Evolutionary conservation across 768 basidiomycete genomes (phyloP).

Genomic region (Boletus vinaceobasis): DNA sequence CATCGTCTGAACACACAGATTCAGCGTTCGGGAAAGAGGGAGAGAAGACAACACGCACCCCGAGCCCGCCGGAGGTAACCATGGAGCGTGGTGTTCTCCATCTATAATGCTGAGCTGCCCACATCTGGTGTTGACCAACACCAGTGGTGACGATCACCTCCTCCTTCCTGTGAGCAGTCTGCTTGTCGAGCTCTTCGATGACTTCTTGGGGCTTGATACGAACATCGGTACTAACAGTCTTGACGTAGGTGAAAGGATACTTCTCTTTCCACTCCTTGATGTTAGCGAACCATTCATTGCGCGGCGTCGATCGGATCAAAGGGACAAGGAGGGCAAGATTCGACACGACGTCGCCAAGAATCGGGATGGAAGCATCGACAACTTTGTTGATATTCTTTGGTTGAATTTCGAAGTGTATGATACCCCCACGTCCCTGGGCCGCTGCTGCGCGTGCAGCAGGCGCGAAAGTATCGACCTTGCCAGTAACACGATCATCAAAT

Average conservation of each 20-base stretch:
- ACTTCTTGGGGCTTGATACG: slow-evolving; percentile 96
- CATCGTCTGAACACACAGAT: slow-evolving; percentile 68
- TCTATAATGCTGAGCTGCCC: slow-evolving; percentile 92
- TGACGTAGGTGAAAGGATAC: slow-evolving; percentile 87
- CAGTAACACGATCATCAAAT: slow-evolving; percentile 98
- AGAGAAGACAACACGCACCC: slow-evolving; percentile 51
- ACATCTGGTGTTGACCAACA: slow-evolving; percentile 99
- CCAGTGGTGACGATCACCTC: slow-evolving; percentile 89
- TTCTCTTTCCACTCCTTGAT: slow-evolving; percentile 81
- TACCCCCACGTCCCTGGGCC: slow-evolving; percentile 81
- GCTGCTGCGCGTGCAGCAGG: slow-evolving; percentile 89
- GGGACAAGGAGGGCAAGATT: slow-evolving; percentile 83
- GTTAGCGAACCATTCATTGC: slow-evolving; percentile 79
- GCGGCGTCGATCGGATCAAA: slow-evolving; percentile 58
- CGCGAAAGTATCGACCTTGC: slow-evolving; percentile 84
- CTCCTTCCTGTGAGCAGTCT: slow-evolving; percentile 77
- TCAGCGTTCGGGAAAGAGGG: background rate
- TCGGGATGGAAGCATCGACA: slow-evolving; percentile 87
- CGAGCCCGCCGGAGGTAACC: slow-evolving; percentile 93
- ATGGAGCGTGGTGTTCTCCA: slow-evolving; percentile 86
- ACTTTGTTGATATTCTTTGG: slow-evolving; percentile 99
- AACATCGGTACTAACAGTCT: slow-evolving; percentile 52
- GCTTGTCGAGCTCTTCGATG: slow-evolving; percentile 84
- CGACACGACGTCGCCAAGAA: slow-evolving; percentile 89
- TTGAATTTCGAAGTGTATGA: slow-evolving; percentile 98